phyloP scores from a whole-genome alignment of 305 asterid species.

The Solanum aculeatissimum region DNA sequence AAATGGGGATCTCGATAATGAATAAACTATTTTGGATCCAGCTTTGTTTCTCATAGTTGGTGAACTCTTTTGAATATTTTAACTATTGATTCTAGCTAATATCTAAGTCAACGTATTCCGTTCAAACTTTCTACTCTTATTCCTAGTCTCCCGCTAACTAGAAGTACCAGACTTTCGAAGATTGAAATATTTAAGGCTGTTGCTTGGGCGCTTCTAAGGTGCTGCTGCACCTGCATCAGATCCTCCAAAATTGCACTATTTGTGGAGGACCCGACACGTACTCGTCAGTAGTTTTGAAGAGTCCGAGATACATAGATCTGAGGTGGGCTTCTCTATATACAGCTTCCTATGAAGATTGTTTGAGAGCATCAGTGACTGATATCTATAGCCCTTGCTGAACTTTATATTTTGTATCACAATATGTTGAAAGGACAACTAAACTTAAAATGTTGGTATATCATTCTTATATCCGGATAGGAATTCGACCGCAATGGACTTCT shows the following conservation, averaged over 20 bases:
- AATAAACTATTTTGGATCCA: not conserved
- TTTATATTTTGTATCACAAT: not conserved
- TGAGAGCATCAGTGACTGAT: not conserved
- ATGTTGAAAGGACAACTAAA: not conserved
- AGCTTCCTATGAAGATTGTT: not conserved
- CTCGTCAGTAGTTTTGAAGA: not conserved
- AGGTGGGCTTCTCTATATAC: not conserved
- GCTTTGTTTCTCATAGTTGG: not conserved
- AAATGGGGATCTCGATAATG: not conserved
- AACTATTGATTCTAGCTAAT: not conserved
- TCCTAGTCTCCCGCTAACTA: not conserved
- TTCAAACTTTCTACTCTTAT: not conserved
- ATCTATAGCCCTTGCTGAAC: not conserved
- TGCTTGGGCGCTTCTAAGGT: not conserved
- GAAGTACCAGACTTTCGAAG: not conserved
- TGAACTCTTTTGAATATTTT: not conserved
- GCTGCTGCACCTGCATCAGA: not conserved
- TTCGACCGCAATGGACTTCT: not conserved
- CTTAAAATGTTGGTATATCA: not conserved
- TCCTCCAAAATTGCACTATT: not conserved
- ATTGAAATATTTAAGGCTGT: not conserved
- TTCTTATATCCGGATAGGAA: not conserved
- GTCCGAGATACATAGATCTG: not conserved
- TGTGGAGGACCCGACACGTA: not conserved
- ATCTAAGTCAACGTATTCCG: not conserved